Base-by-base conservation (phyloP, 2,329 filamentous ascomycete species). In the Ambrosiella xylebori region DNA sequence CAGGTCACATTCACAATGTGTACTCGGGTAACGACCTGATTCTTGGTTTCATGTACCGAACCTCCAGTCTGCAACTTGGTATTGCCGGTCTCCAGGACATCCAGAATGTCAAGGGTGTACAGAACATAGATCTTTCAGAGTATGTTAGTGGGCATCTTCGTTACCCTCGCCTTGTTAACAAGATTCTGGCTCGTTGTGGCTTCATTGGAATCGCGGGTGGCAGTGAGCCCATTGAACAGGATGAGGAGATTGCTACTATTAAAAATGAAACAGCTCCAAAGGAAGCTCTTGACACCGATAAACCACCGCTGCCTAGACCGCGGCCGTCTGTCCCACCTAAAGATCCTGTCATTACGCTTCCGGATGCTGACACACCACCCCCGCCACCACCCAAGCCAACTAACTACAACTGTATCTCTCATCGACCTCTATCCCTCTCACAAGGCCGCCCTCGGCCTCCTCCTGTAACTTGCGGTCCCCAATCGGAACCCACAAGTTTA, bases 11-110 rank as follows among this genome's bases (percentile, higher is more conserved):
- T 7, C 85, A 95, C 64, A 96, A 96, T 64, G 88, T 91, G 7
- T 95, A 85, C 70, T 91, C 87, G 1, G 81, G 84, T 56, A 90
- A 93, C 61, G 90, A 96, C 69, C 86, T 88, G 65, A 82, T 96
- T 38, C 80, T 96, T 1, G 89, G 82, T 0, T 91, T 95, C 66
- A 73, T 95, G 15, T 95, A 96, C 68, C 82, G 90, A 50, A 84
- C 88, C 1, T 88, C 86, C 45, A 89, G 84, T 60, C 78, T 95
- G 36, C 85, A 93, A 62, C 77, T 86, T 45, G 90, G 90, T 2
- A 80, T 95, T 47, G 89, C 89, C 0, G 91, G 90, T 0, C 72
- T 97, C 1, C 86, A 95, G 66, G 76, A 81, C 38, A 79, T 94
- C 27, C 65, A 81, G 59, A 78, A 76, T 7, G 79, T 90, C 13